Evolutionary conservation across 768 basidiomycete species (phyloP).

Genomic region (Tubosaeta sp.): DNA sequence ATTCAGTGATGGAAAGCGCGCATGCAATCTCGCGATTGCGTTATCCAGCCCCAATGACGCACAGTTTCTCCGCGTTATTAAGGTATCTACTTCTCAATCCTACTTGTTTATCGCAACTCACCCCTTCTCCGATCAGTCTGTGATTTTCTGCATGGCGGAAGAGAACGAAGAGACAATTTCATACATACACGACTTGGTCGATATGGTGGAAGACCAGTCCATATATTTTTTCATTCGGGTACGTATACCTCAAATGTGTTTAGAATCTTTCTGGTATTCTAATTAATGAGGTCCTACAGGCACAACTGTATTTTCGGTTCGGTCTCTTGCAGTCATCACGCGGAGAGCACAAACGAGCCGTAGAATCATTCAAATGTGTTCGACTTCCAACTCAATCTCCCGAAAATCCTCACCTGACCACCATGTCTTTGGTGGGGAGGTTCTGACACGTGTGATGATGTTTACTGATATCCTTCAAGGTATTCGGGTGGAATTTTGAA

Average conservation of each 20-base stretch:
- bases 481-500: constrained; percentile 8
- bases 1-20: not conserved
- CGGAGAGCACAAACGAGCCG: constrained; percentile 3
- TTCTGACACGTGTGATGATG: not conserved
- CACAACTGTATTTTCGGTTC: constrained; percentile 1
- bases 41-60: not conserved
- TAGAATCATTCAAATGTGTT: constrained; percentile 1
- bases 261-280: not conserved
- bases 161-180: constrained; percentile 2
- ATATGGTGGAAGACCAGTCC: not conserved
- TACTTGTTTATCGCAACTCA: not conserved
- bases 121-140: not conserved
- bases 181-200: not conserved
- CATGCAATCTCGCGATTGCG: constrained; percentile 2
- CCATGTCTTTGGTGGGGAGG: constrained; percentile 4
- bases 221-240: constrained; percentile 2
- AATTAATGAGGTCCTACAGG: not conserved
- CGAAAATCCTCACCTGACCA: constrained; percentile 1
- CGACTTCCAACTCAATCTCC: not conserved
- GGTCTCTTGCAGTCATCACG: not conserved
- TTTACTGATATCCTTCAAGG: not conserved
- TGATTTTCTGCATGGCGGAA: not conserved
- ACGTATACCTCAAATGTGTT: not conserved
- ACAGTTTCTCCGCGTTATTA: constrained; percentile 4
- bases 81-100: not conserved